phyloP scores from a whole-genome alignment of 2,329 filamentous ascomycete species.

The Sarocladiaceae sp. region DNA sequence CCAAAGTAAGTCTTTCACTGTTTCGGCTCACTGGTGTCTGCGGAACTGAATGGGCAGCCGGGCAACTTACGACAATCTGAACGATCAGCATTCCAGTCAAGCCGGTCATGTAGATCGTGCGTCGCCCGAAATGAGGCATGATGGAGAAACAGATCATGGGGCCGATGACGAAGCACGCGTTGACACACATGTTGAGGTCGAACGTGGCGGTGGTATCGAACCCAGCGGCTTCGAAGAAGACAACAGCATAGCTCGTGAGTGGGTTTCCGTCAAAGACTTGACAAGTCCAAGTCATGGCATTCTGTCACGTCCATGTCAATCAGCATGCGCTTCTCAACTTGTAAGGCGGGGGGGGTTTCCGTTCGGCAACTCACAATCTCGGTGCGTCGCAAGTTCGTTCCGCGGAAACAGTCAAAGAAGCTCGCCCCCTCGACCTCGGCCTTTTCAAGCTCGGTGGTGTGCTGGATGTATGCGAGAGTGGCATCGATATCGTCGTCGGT shows the following conservation, averaged over 20 bases:
- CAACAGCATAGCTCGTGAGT: slow-evolving; percentile 3
- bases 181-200: slow-evolving; percentile 41
- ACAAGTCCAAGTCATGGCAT: slow-evolving; percentile 34
- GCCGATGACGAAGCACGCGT: slow-evolving; percentile 25
- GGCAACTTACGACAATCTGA: slow-evolving; percentile 22
- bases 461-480: slow-evolving; percentile 62
- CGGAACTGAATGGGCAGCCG: too few relatives aligned
- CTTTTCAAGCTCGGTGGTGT: slow-evolving; percentile 38
- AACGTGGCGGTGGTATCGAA: slow-evolving; percentile 36
- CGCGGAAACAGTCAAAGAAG: slow-evolving; percentile 42
- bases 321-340: slow-evolving; percentile 18
- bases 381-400: slow-evolving; percentile 37
- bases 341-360: slow-evolving; percentile 26
- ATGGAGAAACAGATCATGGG: slow-evolving; percentile 36
- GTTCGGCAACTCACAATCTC: slow-evolving; percentile 41
- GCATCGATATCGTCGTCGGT: slow-evolving; percentile 26
- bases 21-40: too few relatives aligned
- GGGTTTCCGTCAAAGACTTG: slow-evolving; percentile 12
- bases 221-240: slow-evolving; percentile 39
- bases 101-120: slow-evolving; percentile 33
- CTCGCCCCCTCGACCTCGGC: slow-evolving; percentile 28
- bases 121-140: slow-evolving; percentile 34
- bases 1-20: background rate
- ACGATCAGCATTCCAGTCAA: slow-evolving; percentile 33
- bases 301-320: slow-evolving; percentile 35